Conservation (phyloP, 1,284 basidiomycete species). For the Heliocybe sulcata region DNA sequence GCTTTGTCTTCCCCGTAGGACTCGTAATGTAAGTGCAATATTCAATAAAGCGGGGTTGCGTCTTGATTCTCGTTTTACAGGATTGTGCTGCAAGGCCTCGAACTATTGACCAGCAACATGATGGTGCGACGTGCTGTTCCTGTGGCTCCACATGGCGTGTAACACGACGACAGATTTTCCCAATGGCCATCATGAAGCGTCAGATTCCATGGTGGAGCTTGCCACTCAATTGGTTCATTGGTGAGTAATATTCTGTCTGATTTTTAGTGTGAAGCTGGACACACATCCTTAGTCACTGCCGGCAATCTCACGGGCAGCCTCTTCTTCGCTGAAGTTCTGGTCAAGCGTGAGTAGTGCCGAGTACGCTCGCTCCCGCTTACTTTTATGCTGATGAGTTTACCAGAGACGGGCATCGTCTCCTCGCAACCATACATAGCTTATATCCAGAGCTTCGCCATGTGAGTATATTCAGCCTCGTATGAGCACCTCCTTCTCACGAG, state of each 20-base stretch:
- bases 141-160: constrained; percentile 1
- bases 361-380: not conserved
- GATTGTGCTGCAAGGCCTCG: constrained; percentile 66
- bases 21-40: constrained; percentile 53
- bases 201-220: constrained; percentile 64
- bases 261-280: constrained; percentile 3
- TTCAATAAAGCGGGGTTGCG: not conserved
- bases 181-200: constrained; percentile 57
- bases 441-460: constrained; percentile 49
- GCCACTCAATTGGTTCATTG: constrained; percentile 60
- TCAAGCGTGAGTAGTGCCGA: constrained; percentile 42
- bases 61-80: constrained; percentile 24
- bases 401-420: constrained; percentile 53
- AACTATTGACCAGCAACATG: constrained; percentile 71
- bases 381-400: constrained; percentile 5
- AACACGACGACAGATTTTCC: constrained; percentile 39
- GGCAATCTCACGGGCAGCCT: constrained; percentile 69
- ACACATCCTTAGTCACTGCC: constrained; percentile 42
- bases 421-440: constrained; percentile 49
- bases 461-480: constrained; percentile 14
- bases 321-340: constrained; percentile 63
- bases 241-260: constrained; percentile 25
- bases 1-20: constrained; percentile 67
- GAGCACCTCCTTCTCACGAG: not conserved
- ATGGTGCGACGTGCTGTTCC: constrained; percentile 37